A percentile compares a stretch with the other conserved stretches of the same genome.
These are phyloP conservation scores for Saccharomycopsis javanensis DNA, from an alignment of 805 yeast genomes.

Conservation along the genomic window DNA sequence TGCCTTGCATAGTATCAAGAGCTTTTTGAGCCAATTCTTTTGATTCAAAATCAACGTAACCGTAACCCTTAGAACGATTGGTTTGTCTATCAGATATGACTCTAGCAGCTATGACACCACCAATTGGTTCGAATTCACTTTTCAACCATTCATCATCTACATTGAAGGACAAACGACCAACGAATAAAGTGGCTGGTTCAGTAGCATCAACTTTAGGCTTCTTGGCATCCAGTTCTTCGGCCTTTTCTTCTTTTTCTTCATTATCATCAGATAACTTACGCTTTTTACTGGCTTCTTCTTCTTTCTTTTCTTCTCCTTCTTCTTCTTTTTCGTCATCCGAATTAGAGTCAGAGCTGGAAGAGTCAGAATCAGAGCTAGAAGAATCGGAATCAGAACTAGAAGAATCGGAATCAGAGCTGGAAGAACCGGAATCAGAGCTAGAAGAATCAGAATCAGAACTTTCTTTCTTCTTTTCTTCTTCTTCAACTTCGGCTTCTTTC, in stretches of 20 bases:
- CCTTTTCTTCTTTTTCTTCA: constrained; percentile 28
- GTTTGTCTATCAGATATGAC: constrained; percentile 89
- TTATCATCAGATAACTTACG: constrained; percentile 26
- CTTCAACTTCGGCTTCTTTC: constrained; percentile 15
- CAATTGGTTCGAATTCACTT: constrained; percentile 72
- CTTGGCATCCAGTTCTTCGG: constrained; percentile 38
- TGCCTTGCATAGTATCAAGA: constrained; percentile 73
- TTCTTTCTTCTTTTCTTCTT: constrained; percentile 24
- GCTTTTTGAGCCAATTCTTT: constrained; percentile 80
- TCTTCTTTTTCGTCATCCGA: constrained; percentile 19
- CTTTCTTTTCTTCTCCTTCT: constrained; percentile 22
- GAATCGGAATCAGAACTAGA: constrained; percentile 20
- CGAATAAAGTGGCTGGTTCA: constrained; percentile 86
- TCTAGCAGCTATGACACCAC: constrained; percentile 82
- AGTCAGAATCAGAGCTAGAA: constrained; percentile 14
- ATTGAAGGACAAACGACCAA: constrained; percentile 96
- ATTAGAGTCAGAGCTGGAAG: constrained; percentile 21
- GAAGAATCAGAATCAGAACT: constrained; percentile 27
- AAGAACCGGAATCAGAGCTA: constrained; percentile 24
- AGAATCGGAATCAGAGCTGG: constrained; percentile 20
- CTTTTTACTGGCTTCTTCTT: constrained; percentile 28
- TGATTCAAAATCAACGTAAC: constrained; percentile 88
- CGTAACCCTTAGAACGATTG: constrained; percentile 93
- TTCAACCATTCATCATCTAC: constrained; percentile 91
- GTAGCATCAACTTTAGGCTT: constrained; percentile 36